Evolutionary conservation across 345 rosid genomes (phyloP).

Genomic region (Corymbia maculata): DNA sequence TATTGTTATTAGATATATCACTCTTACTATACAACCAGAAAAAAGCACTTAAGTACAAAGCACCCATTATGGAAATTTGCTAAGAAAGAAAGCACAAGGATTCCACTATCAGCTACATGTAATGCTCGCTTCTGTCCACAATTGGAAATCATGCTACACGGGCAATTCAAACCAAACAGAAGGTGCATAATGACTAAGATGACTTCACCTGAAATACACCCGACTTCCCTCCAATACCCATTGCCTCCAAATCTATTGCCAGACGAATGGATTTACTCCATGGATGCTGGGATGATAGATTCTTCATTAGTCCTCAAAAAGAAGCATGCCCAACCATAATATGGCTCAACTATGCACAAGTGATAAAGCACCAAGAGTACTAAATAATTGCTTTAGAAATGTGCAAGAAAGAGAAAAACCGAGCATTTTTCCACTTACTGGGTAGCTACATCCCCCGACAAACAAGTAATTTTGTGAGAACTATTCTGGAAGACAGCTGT

Average conservation of each 20-base stretch:
- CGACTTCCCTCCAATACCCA: conserved; percentile 94
- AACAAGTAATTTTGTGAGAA: too few species aligned
- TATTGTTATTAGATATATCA: background rate
- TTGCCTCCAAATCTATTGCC: conserved; percentile 94
- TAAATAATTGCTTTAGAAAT: background rate
- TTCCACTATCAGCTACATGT: background rate
- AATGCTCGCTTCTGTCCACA: background rate
- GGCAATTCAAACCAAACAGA: background rate
- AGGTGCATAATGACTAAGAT: background rate
- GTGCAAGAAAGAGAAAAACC: background rate
- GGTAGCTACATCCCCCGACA: background rate
- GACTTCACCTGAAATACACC: conserved; percentile 67
- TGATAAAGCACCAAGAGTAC: background rate
- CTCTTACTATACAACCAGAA: background rate
- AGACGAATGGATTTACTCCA: conserved; percentile 66
- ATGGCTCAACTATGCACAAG: background rate
- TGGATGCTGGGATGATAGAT: conserved; percentile 60
- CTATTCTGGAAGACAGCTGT: background rate
- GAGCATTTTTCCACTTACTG: background rate
- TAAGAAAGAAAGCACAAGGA: background rate
- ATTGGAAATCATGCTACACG: background rate
- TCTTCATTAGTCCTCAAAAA: background rate
- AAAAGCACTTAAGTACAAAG: background rate
- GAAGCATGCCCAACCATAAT: background rate
- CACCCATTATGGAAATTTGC: background rate